Conservation (phyloP, 2,329 filamentous ascomycete genomes). For the Fusarium denticulatum region DNA sequence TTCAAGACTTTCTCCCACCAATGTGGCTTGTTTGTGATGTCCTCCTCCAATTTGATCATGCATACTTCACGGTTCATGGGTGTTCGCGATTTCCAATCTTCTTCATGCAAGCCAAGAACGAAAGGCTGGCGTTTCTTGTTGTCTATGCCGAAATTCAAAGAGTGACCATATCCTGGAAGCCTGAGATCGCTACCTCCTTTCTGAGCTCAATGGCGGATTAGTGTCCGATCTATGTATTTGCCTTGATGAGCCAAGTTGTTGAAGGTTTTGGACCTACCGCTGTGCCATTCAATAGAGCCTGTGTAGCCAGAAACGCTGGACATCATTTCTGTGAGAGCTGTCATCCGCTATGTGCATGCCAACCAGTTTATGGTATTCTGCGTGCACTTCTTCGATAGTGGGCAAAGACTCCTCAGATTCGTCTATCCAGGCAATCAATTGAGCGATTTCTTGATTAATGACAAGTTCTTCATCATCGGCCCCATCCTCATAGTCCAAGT, state of each 20-base stretch:
- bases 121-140: background rate
- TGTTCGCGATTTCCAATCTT: background rate
- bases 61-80: constrained; percentile 46
- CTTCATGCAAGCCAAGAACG: background rate
- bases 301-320: background rate
- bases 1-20: constrained; percentile 48
- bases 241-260: too few relatives aligned
- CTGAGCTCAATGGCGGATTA: background rate
- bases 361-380: background rate
- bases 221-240: too few relatives aligned
- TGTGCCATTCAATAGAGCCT: background rate
- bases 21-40: constrained; percentile 50
- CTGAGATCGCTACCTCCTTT: background rate
- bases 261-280: background rate
- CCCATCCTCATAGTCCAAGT: background rate
- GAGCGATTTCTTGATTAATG: background rate
- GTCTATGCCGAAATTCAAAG: background rate
- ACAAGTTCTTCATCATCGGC: too few relatives aligned
- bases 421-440: background rate
- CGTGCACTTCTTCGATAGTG: background rate
- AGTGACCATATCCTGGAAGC: background rate
- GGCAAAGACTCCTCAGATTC: background rate
- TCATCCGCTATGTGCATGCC: background rate
- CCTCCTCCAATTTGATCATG: constrained; percentile 49
- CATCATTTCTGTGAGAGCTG: too few relatives aligned